Percentiles rank a stretch among this genome's conserved stretches.
These are phyloP conservation scores for Kluyveromyces wickerhamii DNA, from an alignment of 805 yeast genomes.

Conservation along the genomic window DNA sequence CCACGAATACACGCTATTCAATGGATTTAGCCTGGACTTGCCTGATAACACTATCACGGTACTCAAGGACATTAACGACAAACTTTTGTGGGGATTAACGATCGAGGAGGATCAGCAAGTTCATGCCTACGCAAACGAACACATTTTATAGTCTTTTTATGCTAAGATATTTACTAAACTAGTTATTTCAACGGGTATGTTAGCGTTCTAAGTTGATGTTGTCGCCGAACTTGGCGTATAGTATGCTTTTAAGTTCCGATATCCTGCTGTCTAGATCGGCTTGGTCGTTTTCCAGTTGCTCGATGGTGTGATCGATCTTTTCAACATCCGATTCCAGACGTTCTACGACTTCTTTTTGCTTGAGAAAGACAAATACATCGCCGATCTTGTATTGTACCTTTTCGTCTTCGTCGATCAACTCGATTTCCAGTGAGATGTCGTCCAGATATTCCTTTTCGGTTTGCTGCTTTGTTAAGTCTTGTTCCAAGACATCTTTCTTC, in stretches of 20 bases:
- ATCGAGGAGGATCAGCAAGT: slow-evolving; percentile 26
- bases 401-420: slow-evolving; percentile 73
- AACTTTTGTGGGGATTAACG: slow-evolving; percentile 15
- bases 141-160: not conserved
- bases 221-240: slow-evolving; percentile 84
- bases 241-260: slow-evolving; percentile 53
- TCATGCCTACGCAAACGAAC: slow-evolving; percentile 13
- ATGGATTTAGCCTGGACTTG: slow-evolving; percentile 40
- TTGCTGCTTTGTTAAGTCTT: slow-evolving; percentile 39
- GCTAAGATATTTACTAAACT: too few species aligned
- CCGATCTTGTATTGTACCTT: slow-evolving; percentile 72
- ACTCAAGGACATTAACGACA: slow-evolving; percentile 13
- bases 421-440: slow-evolving; percentile 78
- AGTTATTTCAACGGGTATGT: too few species aligned
- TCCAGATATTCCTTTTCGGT: slow-evolving; percentile 83
- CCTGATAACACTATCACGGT: slow-evolving; percentile 24
- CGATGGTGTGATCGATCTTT: slow-evolving; percentile 42
- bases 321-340: slow-evolving; percentile 58
- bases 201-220: slow-evolving; percentile 76
- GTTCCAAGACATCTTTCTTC: slow-evolving; percentile 52
- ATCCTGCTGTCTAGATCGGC: slow-evolving; percentile 48
- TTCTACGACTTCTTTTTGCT: slow-evolving; percentile 57
- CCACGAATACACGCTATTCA: slow-evolving; percentile 40
- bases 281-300: slow-evolving; percentile 38
- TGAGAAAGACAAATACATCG: slow-evolving; percentile 62